A percentile compares a stretch with the other conserved stretches of the same genome.
Conservation (phyloP, 83 land plant species). For the Isoetes engelmannii region DNA sequence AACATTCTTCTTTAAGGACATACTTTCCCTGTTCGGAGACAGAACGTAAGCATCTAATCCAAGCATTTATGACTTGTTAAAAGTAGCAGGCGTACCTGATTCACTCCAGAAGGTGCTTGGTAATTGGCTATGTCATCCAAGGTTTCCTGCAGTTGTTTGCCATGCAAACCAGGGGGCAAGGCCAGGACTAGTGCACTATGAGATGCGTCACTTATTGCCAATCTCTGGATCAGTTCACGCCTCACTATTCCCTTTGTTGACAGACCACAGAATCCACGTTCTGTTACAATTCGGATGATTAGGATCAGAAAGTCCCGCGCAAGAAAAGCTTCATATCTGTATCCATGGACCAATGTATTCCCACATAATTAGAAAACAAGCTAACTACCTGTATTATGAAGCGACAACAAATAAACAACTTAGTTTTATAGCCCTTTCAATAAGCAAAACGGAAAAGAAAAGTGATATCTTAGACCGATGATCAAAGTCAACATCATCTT, state of each 20-base stretch:
- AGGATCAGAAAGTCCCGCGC: slow-evolving; percentile 78
- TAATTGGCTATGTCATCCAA: slow-evolving; percentile 63
- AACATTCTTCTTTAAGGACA: slow-evolving; percentile 52
- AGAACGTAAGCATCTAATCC: not conserved
- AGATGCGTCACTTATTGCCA: slow-evolving; percentile 83
- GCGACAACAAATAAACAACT: no score
- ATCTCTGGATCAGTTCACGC: slow-evolving; percentile 67
- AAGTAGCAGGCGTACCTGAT: slow-evolving; percentile 55
- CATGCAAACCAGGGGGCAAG: slow-evolving; percentile 69
- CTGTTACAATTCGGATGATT: slow-evolving; percentile 65
- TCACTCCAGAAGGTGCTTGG: slow-evolving; percentile 80
- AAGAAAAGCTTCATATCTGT: slow-evolving; percentile 75
- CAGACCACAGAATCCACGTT: slow-evolving; percentile 77
- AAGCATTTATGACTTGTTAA: not conserved
- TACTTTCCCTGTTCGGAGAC: slow-evolving; percentile 63
- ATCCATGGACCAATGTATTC: not conserved
- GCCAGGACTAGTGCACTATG: slow-evolving; percentile 81
- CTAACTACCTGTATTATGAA: no score
- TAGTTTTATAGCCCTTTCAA: no score
- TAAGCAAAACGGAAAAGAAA: no score
- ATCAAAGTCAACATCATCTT: no score
- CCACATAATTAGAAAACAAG: no score
- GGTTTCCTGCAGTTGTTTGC: slow-evolving; percentile 53
- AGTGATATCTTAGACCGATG: no score
- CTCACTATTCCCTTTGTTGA: slow-evolving; percentile 48